Base-by-base conservation (phyloP, 2,329 filamentous ascomycete genomes). In the Sclerotiophoma versabilis region DNA sequence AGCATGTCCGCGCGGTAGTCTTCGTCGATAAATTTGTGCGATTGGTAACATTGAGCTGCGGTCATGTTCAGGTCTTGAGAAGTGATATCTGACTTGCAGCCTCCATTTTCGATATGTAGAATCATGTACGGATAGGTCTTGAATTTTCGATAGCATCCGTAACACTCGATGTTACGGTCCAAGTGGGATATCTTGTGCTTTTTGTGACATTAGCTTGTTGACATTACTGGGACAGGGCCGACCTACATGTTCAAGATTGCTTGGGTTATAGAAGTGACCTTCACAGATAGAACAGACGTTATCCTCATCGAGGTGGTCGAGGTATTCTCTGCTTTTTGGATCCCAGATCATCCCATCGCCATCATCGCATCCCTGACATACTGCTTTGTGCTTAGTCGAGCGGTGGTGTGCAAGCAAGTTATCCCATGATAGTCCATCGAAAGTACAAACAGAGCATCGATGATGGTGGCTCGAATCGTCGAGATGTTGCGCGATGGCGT, bases 1-100 rank as follows among this genome's bases (percentile, higher is more conserved):
- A 58, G 59, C 26, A 63, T 23, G 5, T 58, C 63, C 15, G 60
- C 33, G 15, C 49, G 55, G 39, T 63, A 62, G n/a, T 60, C 52
- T 39, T 58, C 46, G 39, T 62, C 57, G 26, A 66, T 29, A 36
- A 50, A 68, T 30, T 56, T 34, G 30, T 53, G 46, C 48, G 58
- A 65, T 12, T 65, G 56, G 37, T 49, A 59, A 26, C 61, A 66
- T 15, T 49, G 41, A 12, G 64, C 59, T 19, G 64, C 60, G 15
- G 53, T 47, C 32, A 58, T 26, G 36, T 65, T 63, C 11, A 68
- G 30, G 43, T 60, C 51, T 26, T 55, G 14, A 11, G 29, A 19
- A 36, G 61, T 38, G 33, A 63, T 54, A 9, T 51, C 54, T 8
- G 65, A 65, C 12, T 17, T 7, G 47, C 63, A 68, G 3, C 49